Evolutionary conservation across 1,284 basidiomycete species (phyloP), one percentile per base, ranked within the genome.

Genomic region (Trametes polyzona): DNA sequence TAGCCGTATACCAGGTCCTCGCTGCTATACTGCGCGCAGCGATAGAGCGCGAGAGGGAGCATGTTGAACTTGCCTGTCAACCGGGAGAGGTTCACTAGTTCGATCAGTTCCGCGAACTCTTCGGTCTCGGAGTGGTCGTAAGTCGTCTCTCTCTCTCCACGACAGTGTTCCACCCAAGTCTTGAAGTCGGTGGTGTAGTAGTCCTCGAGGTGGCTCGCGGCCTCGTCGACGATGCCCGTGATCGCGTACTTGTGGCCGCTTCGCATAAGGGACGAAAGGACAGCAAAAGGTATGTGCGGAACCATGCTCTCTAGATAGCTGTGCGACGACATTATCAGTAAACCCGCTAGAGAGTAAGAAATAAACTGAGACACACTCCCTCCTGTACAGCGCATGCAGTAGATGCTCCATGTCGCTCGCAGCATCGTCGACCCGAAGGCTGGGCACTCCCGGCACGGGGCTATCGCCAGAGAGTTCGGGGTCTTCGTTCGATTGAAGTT

Each of bases 191-290:
- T 47, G 21, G 30, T 47, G 30, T 35, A 47, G 44, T 35, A 33
- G 0, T 23, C 14, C 11, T 47, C 19, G 30, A 47, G 44, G 19
- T 35, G 30, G 19, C 12, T 10, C 12, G 47, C 41, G 14, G 55
- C 55, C 5, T 57, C 43, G 27, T 47, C 21, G 21, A 47, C 24
- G 17, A 47, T 5, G 17, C 40, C 29, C n/a, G 23, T 11, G 24
- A 47, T 29, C 17, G 47, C 40, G 33, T 57, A 57, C 39, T 57
- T 57, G 55, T 57, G 55, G n/a, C 40, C 49, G 21, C 52, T 16
- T 8, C 49, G 49, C 6, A 52, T 47, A 8, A 47, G 48, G 2
- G 35, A n/a, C 4, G 35, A 12, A 7, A 57, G 17, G 11, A 33
- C 27, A 4, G 40, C 44, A 16, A 52, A 57, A 4, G 44, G 44